phyloP scores from a whole-genome alignment of 148 eudicot species.

The Euryodendron excelsum region DNA sequence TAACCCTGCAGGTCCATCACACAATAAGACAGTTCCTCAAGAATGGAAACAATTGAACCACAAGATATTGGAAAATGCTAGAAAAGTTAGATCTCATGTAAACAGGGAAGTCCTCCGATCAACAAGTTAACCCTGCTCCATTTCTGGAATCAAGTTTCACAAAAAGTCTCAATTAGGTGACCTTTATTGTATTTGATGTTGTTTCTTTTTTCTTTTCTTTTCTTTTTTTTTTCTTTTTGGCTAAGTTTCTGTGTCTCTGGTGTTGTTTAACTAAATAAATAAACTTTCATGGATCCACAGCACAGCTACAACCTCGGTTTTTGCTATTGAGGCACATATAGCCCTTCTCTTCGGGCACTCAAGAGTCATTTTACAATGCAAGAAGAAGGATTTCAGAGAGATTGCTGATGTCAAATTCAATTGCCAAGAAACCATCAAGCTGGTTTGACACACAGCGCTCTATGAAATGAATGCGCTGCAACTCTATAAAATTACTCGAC shows the following conservation, averaged over 20 bases:
- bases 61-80: background rate
- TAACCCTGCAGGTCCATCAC: constrained; percentile 60
- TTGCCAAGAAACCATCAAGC: no score
- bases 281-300: background rate
- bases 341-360: no score
- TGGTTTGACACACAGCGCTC: no score
- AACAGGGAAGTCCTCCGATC: background rate
- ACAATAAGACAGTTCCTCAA: background rate
- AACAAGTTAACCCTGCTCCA: background rate
- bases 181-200: background rate
- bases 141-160: background rate
- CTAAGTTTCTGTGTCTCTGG: background rate
- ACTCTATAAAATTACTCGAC: no score
- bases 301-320: no score
- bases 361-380: no score
- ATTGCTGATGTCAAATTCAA: no score
- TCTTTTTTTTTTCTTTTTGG: no score
- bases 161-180: background rate
- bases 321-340: no score
- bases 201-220: background rate
- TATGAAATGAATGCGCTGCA: no score
- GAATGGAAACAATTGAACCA: background rate
- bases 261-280: background rate
- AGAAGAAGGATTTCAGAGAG: no score
- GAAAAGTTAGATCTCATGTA: background rate